Evolutionary conservation across 2,329 filamentous ascomycete genomes (phyloP).

Genomic region (Aspergillus floridensis): DNA sequence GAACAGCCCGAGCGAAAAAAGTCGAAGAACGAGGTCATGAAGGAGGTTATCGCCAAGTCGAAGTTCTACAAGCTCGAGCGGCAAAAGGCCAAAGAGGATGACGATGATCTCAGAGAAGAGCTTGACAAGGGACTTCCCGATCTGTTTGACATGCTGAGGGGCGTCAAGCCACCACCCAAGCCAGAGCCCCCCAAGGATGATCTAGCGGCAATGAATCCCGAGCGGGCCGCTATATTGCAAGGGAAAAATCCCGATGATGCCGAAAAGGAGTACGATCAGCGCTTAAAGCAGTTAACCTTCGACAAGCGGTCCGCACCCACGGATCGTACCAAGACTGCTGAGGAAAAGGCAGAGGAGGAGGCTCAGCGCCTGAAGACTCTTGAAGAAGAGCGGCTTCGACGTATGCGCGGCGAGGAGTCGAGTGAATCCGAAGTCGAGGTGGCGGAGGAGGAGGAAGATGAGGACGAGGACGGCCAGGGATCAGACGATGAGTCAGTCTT

Average conservation of each 20-base stretch:
- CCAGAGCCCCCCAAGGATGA: constrained; percentile 47
- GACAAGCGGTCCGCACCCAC: constrained; percentile 83
- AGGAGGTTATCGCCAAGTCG: constrained; percentile 95
- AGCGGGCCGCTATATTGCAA: constrained; percentile 59
- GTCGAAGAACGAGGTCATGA: constrained; percentile 94
- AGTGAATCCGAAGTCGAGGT: constrained; percentile 63
- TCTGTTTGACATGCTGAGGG: constrained; percentile 68
- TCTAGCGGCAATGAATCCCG: constrained; percentile 58
- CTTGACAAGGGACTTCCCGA: constrained; percentile 80
- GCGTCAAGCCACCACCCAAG: constrained; percentile 54
- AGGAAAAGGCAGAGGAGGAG: constrained; percentile 77
- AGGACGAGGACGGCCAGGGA: constrained; percentile 37
- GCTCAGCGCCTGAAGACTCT: constrained; percentile 73
- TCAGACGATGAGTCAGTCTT: constrained; percentile 46
- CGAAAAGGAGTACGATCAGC: constrained; percentile 83
- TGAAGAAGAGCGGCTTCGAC: constrained; percentile 74
- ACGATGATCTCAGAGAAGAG: constrained; percentile 80
- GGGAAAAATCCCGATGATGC: constrained; percentile 64
- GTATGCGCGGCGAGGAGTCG: constrained; percentile 82
- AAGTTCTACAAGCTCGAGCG: constrained; percentile 94
- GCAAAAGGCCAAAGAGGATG: constrained; percentile 87
- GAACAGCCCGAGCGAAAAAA: constrained; percentile 80
- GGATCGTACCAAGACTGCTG: constrained; percentile 85
- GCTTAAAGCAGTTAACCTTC: constrained; percentile 75
- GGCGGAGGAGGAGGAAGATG: constrained; percentile 41